Evolutionary conservation across 345 rosid species (phyloP).

Genomic region (Theobroma cacao): DNA sequence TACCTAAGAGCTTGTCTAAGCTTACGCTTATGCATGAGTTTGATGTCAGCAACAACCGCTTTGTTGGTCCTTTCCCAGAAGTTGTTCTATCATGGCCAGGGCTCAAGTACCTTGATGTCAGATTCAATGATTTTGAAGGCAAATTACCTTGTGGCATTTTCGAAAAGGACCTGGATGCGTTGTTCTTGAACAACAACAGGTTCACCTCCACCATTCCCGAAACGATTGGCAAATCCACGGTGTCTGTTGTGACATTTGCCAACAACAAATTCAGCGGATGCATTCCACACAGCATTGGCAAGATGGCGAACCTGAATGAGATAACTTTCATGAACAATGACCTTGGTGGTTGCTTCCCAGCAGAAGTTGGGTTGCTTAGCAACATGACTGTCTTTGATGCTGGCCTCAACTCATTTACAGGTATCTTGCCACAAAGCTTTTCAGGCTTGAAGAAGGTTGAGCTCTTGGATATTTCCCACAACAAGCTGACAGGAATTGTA

Average conservation of each 20-base stretch:
- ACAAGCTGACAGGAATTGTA: conserved; percentile 60
- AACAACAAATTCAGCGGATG: conserved; percentile 69
- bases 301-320: conserved; percentile 65
- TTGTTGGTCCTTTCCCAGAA: conserved; percentile 67
- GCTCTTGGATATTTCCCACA: conserved; percentile 41
- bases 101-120: conserved; percentile 51
- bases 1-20: conserved; percentile 53
- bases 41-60: conserved; percentile 81
- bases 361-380: conserved; percentile 52
- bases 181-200: conserved; percentile 78
- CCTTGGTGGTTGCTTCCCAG: conserved; percentile 71
- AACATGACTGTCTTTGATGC: conserved; percentile 58
- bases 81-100: conserved; percentile 56
- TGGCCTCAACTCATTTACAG: conserved; percentile 48
- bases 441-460: conserved; percentile 32
- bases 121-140: conserved; percentile 83
- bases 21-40: conserved; percentile 65
- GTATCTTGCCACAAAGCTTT: conserved; percentile 43
- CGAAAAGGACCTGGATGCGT: conserved; percentile 50
- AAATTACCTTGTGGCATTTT: conserved; percentile 52
- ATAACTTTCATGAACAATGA: conserved; percentile 47
- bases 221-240: conserved; percentile 56
- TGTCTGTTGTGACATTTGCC: conserved; percentile 60
- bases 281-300: conserved; percentile 63
- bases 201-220: conserved; percentile 63